Base-by-base conservation (phyloP, 352 stramenopile genomes). In the Phytophthora rubi region DNA sequence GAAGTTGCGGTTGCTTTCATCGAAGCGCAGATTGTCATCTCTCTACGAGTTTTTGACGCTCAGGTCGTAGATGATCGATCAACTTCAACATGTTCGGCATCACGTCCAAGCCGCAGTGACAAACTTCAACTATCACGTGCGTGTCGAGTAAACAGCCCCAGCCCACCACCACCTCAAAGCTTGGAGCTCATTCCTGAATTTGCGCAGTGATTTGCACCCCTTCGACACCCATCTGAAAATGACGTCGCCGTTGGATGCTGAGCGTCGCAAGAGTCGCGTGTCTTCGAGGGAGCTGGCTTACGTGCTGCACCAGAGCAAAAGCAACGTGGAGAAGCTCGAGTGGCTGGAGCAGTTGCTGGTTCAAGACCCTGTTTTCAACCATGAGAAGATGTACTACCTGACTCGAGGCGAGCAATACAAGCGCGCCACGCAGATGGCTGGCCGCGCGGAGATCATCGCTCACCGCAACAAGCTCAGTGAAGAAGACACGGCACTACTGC, bases 361-460 rank as follows among this genome's bases (percentile, higher is more conserved):
- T 26, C 47, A 69, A 61, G 68, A 75, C 57, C 56, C 68, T 1
- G 8, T 71, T 21, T 71, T 71, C 59, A 67, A 76, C 68, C 59
- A 83, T 62, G 68, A 80, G 33, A 74, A 86, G 49, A 88, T 90
- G 67, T 78, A 92, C 81, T 88, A 88, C 60, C 61, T 89, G n/a
- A 61, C 85, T 23, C 83, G 82, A 26, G 68, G 75, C 28, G 75
- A 92, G 62, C 79, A 89, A 63, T 90, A 90, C 76, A 69, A 74
- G 33, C 81, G 70, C 16, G 80, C 75, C 33, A 83, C 85, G 33
- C 78, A 74, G 33, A 90, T 90, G 78, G 73, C 82, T 26, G 80
- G 71, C 18, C 70, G 68, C 51, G 73, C 86, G 4, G 81, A 91
- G 71, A 73, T 82, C 69, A 80, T 88, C 52, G 76, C 82, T n/a